Base-by-base conservation (phyloP, 108 stramenopile genomes). In the Tribonema minus region DNA sequence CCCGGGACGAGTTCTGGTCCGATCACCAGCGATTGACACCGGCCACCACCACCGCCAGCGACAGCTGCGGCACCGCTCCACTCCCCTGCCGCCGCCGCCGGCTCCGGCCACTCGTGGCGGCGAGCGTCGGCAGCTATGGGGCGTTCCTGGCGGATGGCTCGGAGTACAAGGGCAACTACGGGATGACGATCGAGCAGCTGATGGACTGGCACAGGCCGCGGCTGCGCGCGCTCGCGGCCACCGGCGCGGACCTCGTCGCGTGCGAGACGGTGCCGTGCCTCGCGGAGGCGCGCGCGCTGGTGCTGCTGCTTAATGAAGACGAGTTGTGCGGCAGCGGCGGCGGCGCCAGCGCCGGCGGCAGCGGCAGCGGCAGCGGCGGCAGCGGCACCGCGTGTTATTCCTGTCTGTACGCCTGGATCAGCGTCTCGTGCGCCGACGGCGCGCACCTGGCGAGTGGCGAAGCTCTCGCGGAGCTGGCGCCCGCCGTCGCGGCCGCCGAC, bases 241-340 rank as follows among this genome's bases (percentile, higher is more conserved):
- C 54, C 5, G 82, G 78, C 3, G 71, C 80, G 27, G 78, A 85
- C 69, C 2, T 83, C 3, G 15, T 85, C 29, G 15, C 83, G 31
- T 83, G 71, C 65, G 84, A 85, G 83, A 85, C 84, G 35, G 30
- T 85, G 5, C 84, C 84, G 0, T 82, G 84, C 73, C 37, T 80
- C 20, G 63, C 36, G 12, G 84, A 85, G 73, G 79, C 66, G 25
- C 37, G 29, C 2, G 84, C 82, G 37, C 38, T 80, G 27, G 61
- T 82, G 29, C 35, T 28, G 27, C 58, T 81, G 36, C 61, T 81
- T n/a, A n/a, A n/a, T n/a, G 63, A 37, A 65, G 69, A 62, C 25
- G 38, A 68, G 40, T 15, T 6, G 28, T 31, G 39, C 26, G 23
- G 29, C 12, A 12, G 31, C 7, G 6, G 15, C 33, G 32, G 32